Evolutionary conservation across 371 early-diverging fungal genomes (phyloP), one percentile per base, ranked within the genome.

Genomic region (Synchytrium microbalum): DNA sequence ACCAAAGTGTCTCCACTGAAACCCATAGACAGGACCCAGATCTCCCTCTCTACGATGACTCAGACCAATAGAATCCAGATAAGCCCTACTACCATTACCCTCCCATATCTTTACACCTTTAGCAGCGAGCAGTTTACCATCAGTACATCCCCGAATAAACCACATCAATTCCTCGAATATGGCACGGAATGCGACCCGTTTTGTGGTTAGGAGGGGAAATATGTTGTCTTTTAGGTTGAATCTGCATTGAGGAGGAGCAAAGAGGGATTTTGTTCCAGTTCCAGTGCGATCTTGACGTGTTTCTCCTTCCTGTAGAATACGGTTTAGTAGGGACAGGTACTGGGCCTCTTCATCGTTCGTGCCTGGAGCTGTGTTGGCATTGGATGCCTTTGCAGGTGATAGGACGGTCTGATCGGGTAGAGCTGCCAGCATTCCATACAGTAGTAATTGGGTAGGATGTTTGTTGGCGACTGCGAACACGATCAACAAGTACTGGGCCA

Each of bases 1-100:
- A 0, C 99, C 99, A 83, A 98, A 99, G 72, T 99, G 98, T 51
- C 99, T 81, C 99, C 99, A 99, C 72, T 99, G 99, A 75, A 95
- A 99, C 5, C 99, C 99, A 69, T 99, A 99, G 30, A 99, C 92
- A 0, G 99, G 99, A 0, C 99, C 99, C 26, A 99, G 76, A 67
- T 99, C 99, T 24, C 98, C 97, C 62, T 88, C 92, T 62, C 86
- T 82, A 33, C 91, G 84, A 67, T 95, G 75, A 0, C 72, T 38
- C 26, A 98, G 77, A 0, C 98, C 98, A 5, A 88, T 68, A 52
- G 81, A 79, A 73, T 96, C 98, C 25, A 99, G 79, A 65, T 84
- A 95, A 71, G 89, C 94, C 27, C 97, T 85, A 0, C 92, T 88
- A 31, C 95, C 94, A 77, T 99, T 99, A 32, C 90, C 93, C 64